Base-by-base conservation (phyloP, 805 yeast species). In the Candida incommunis region DNA sequence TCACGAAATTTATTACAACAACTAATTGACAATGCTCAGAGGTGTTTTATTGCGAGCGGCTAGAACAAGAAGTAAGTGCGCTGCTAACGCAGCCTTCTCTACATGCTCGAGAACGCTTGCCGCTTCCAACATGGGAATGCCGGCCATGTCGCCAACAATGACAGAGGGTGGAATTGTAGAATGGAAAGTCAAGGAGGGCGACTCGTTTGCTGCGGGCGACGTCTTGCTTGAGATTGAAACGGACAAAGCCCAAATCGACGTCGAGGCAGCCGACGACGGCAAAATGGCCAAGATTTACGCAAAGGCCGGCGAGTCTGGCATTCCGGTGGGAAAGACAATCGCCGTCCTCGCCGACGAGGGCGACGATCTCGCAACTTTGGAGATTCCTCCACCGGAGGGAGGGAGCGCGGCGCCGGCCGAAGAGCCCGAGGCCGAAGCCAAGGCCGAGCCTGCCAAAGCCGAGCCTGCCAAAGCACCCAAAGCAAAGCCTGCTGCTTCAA, bases 131-230 rank as follows among this genome's bases (percentile, higher is more conserved):
- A 86, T 85, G 66, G 78, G 71, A 45, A 90, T 90, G 97, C 98
- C 98, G 3, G 96, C 98, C 22, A 85, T 90, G 96, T 88, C 96
- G 3, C 98, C 98, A 40, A 90, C 98, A 4, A 90, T 90, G 98
- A 86, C 87, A 24, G 84, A 80, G 59, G 98, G 98, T 35, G 96
- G 95, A 3, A 74, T 90, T 51, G 84, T 86, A 11, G 71, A 77
- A 45, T 90, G 98, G 98, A 83, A 85, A 60, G 70, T 79, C 56
- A 79, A 87, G 61, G 80, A 73, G 43, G 81, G 81, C 23, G 92
- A 84, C 3, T 45, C 69, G 3, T 90, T 82, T 64, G 58, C 68
- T 25, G 74, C 94, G 4, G 98, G 98, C 21, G 97, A 92, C 85
- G 80, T 92, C 37, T 75, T 92, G 58, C 95, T 96, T 48, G 98